phyloP scores from a whole-genome alignment of 2,329 filamentous ascomycete species.

The Pyricularia grisea region DNA sequence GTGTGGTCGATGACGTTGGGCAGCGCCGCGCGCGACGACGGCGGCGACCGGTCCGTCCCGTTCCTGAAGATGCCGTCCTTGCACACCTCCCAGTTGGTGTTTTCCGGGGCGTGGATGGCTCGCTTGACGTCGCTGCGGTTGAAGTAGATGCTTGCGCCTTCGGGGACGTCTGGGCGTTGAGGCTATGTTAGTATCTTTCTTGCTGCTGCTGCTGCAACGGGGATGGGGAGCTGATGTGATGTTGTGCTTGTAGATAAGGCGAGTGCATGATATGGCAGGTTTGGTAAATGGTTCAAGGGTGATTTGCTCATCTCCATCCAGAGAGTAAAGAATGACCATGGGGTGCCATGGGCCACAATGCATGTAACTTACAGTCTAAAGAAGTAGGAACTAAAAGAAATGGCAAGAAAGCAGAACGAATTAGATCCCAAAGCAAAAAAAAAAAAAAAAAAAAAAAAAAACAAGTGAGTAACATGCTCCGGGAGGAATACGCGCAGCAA shows the following conservation, averaged over 20 bases:
- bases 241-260: too few relatives aligned
- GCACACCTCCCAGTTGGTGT: slow-evolving; percentile 33
- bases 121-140: slow-evolving; percentile 6
- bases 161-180: slow-evolving; percentile 30
- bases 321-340: too few relatives aligned
- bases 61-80: slow-evolving; percentile 25
- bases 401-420: not conserved
- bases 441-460: not conserved
- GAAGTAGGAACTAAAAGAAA: not conserved
- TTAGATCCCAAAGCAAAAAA: not conserved
- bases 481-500: not conserved
- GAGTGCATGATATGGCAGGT: not conserved
- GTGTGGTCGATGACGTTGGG: slow-evolving; percentile 65
- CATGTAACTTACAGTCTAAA: not conserved
- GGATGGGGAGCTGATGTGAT: too few relatives aligned
- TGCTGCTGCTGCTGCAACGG: too few relatives aligned
- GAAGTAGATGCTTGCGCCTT: slow-evolving; percentile 55
- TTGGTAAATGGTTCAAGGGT: too few relatives aligned
- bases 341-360: not conserved
- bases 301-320: too few relatives aligned
- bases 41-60: slow-evolving; percentile 29
- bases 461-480: not conserved
- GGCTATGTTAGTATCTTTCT: not conserved
- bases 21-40: slow-evolving; percentile 30
- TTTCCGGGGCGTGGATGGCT: slow-evolving; percentile 56